Conservation (phyloP, 169 alveolate genomes). For the Condylostoma magnum region DNA sequence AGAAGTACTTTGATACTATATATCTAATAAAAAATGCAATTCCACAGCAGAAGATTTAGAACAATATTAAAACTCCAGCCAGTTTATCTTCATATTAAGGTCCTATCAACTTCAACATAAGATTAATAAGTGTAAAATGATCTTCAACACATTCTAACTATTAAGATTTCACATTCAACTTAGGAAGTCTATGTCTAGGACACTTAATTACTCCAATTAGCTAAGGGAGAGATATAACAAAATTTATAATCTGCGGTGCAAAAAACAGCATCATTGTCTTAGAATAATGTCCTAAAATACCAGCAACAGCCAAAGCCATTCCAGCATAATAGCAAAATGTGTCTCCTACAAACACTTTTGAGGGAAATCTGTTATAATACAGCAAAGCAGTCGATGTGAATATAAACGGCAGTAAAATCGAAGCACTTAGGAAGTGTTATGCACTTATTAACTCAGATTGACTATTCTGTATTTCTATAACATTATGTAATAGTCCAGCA, state of each 20-base stretch:
- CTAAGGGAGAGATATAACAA: constrained; percentile 89
- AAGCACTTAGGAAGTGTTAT: constrained; percentile 75
- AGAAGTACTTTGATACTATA: too few relatives aligned
- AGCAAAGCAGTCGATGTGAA: constrained; percentile 80
- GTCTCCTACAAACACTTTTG: constrained; percentile 94
- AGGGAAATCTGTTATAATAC: constrained; percentile 88
- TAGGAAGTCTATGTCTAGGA: constrained; percentile 94
- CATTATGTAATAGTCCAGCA: constrained; percentile 81
- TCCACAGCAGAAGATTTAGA: constrained; percentile 77
- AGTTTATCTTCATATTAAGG: constrained; percentile 86
- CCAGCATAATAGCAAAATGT: constrained; percentile 93
- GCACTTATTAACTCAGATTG: constrained; percentile 42
- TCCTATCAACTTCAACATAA: constrained; percentile 81
- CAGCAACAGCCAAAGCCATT: constrained; percentile 90
- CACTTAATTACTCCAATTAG: constrained; percentile 85
- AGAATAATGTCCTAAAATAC: constrained; percentile 91
- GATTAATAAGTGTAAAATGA: constrained; percentile 87
- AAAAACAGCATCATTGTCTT: constrained; percentile 84
- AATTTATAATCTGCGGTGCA: constrained; percentile 92
- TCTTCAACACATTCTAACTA: constrained; percentile 74
- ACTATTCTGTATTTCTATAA: constrained; percentile 49
- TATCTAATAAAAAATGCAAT: constrained; percentile 84
- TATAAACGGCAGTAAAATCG: constrained; percentile 84
- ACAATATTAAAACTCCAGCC: constrained; percentile 59
- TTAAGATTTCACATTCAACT: constrained; percentile 72